Evolutionary conservation across 2,329 filamentous ascomycete species (phyloP).

Genomic region (Cladophialophora bantiana): DNA sequence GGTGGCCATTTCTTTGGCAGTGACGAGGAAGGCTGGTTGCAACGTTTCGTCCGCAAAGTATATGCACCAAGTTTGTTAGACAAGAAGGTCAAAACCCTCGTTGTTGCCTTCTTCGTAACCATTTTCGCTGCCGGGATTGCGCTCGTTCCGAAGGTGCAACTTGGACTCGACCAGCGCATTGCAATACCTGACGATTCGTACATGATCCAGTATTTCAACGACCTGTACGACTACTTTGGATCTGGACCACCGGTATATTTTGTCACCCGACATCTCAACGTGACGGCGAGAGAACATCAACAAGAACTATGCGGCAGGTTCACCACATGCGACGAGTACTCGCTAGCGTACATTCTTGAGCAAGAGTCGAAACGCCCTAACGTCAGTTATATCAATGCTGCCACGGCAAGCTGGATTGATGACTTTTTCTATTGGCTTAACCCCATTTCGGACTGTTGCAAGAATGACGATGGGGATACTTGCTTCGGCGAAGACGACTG

Average conservation of each 20-base stretch:
- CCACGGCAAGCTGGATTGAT: constrained; percentile 94
- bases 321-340: constrained; percentile 82
- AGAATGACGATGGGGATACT: constrained; percentile 70
- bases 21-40: constrained; percentile 82
- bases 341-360: constrained; percentile 87
- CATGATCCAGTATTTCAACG: constrained; percentile 94
- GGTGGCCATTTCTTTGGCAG: constrained; percentile 73
- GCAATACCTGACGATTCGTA: constrained; percentile 94
- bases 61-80: constrained; percentile 85
- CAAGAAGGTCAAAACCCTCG: constrained; percentile 76
- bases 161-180: constrained; percentile 92
- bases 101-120: constrained; percentile 84
- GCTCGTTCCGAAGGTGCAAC: constrained; percentile 79
- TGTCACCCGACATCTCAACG: constrained; percentile 81
- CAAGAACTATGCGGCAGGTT: constrained; percentile 90
- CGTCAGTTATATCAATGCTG: constrained; percentile 84
- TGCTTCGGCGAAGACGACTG: constrained; percentile 85
- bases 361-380: constrained; percentile 90
- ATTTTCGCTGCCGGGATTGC: constrained; percentile 85
- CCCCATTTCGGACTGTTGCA: constrained; percentile 76
- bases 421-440: constrained; percentile 98
- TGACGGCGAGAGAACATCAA: constrained; percentile 77
- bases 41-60: constrained; percentile 85
- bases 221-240: constrained; percentile 90
- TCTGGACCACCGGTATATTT: constrained; percentile 96